Percentiles rank a stretch among this genome's conserved stretches.
Conservation (phyloP, 176 grass and related monocot genomes). For the Oryza brachyantha region DNA sequence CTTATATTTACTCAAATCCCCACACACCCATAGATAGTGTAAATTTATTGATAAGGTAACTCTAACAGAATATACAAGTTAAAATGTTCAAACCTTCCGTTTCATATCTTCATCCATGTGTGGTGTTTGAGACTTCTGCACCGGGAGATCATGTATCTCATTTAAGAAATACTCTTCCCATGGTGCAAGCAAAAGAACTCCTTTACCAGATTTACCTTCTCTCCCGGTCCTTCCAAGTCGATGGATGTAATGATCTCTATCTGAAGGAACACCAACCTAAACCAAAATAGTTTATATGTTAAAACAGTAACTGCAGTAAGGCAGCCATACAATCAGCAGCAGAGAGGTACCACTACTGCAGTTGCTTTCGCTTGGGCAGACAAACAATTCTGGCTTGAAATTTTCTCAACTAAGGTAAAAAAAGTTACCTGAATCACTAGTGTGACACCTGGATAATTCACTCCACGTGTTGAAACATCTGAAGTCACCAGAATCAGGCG, state of each 20-base stretch:
- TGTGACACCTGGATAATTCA: slow-evolving; percentile 93
- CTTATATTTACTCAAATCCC: not conserved
- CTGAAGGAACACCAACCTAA: slow-evolving; percentile 86
- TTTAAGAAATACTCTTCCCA: slow-evolving; percentile 97
- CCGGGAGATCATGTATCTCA: slow-evolving; percentile 72
- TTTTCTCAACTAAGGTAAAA: not conserved
- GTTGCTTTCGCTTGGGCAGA: not conserved
- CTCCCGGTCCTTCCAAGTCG: slow-evolving; percentile 86
- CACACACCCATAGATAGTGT: no score
- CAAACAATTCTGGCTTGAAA: not conserved
- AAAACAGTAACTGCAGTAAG: not conserved
- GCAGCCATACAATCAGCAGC: not conserved
- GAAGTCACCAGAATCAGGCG: slow-evolving; percentile 84
- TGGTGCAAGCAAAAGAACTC: slow-evolving; percentile 72
- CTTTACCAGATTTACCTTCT: slow-evolving; percentile 79
- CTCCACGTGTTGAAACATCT: slow-evolving; percentile 76
- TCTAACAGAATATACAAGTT: not conserved
- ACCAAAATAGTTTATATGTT: slow-evolving; percentile 21
- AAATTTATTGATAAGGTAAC: not conserved
- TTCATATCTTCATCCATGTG: slow-evolving; percentile 60
- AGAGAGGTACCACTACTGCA: not conserved
- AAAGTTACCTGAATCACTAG: slow-evolving; percentile 83
- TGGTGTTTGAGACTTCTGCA: slow-evolving; percentile 55
- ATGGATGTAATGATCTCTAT: slow-evolving; percentile 91
- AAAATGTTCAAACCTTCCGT: slow-evolving; percentile 51